Evolutionary conservation across 768 basidiomycete genomes (phyloP), one percentile per base, ranked within the genome.

Genomic region (Atractiella rhizophila): DNA sequence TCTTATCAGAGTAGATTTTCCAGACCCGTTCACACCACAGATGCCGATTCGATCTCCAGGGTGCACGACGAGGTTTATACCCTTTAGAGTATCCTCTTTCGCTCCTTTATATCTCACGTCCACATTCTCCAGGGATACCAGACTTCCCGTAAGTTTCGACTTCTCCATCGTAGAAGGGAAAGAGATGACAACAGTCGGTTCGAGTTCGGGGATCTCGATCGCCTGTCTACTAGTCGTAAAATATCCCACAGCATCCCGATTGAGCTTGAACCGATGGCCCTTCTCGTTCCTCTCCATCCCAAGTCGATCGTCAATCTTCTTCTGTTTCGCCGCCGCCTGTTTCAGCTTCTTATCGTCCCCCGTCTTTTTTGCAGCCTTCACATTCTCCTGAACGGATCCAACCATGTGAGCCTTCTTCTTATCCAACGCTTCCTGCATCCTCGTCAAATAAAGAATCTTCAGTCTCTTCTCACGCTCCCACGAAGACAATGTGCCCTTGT

Each of bases 261-360:
- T 69, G 23, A 71, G 59, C 53, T 71, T 71, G 59, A 71, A 72
- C 9, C 66, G 57, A 15, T 59, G 59, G 5, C 68, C 68, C 39
- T 53, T 62, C 48, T 43, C 65, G 48, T 48, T 64, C 52, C 36
- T 59, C 56, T 56, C 66, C 42, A 51, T 21, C 4, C 57, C 57
- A 52, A 52, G 58, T 8, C 62, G 51, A 6, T 63, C 61, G 31
- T 65, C 62, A 6, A 66, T 58, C 58, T 71, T 72, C 58, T 71
- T 73, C 53, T 69, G 67, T 8, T 73, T 58, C 16, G 66, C 67
- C 8, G 67, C 66, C 3, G 68, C 73, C 61, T 64, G 63, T 4
- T 59, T 51, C 18, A 57, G 53, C 19, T 48, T 52, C 46, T 73
- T 73, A 38, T 74, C 71, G 47, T 74, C 71, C 0, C 71, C 71